Evolutionary conservation across 768 basidiomycete species (phyloP), one percentile per base, ranked within the genome.

Genomic region (Strobilomyces confusus): DNA sequence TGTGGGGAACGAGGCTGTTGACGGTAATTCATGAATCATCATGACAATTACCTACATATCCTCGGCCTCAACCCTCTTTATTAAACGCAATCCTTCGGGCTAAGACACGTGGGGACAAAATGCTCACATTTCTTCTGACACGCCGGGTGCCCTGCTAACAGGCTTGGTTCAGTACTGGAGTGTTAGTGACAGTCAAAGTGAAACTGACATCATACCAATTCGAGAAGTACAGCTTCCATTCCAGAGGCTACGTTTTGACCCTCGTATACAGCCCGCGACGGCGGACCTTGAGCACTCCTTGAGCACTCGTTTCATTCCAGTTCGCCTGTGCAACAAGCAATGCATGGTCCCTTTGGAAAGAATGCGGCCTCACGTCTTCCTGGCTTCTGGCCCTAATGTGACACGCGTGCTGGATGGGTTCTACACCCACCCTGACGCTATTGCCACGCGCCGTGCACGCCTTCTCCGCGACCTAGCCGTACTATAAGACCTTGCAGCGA

Each of bases 311-410:
- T 69, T 67, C 67, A 69, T 68, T 69, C 63, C 41, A 42, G 49
- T 40, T 62, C 60, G 60, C 65, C 64, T 66, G 64, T 64, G 63
- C 63, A 57, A 51, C 57, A 62, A 54, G 61, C 64, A 59, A 60
- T 66, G 65, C 54, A 34, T 48, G 54, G 48, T 62, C 60, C 54
- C 60, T 56, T 52, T 62, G 56, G 57, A 66, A 65, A 61, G 58
- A 62, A 61, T 57, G 66, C 63, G 68, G 67, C 67, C 67, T 69
- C 62, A 50, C 67, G 67, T 63, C 55, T 54, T 59, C 68, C 68
- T 67, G 66, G 48, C 66, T 40, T 58, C 59, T 60, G 47, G 55
- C 42, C 44, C 58, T 48, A 59, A 56, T 58, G 60, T 69, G 60
- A 62, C 57, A 56, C 55, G 53, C 58, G 56, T 64, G 63, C 32